Evolutionary conservation across 1,284 basidiomycete genomes (phyloP).

Genomic region (Ceratobasidium theobromae): DNA sequence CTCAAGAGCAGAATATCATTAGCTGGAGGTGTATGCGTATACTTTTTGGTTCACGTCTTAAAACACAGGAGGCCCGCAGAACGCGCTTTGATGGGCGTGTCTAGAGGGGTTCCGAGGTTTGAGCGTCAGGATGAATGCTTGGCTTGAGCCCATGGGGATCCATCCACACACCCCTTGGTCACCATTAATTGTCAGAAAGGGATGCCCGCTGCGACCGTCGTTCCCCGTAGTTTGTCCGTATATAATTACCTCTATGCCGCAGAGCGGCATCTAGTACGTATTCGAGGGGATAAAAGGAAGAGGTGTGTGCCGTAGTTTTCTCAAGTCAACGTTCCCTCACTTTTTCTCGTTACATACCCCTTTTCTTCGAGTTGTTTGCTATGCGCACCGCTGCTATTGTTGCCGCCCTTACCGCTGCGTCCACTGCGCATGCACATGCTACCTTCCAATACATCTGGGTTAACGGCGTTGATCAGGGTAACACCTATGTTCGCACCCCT

Average conservation of each 20-base stretch:
- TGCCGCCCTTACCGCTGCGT: constrained; percentile 27
- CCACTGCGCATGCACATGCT: constrained; percentile 33
- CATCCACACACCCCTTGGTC: neutral
- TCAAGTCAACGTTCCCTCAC: neutral
- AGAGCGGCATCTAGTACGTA: neutral
- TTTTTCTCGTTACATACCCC: neutral
- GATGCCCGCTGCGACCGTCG: constrained; percentile 1
- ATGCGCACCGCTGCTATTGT: constrained; percentile 13
- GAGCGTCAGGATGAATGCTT: neutral
- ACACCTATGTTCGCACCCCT: constrained; percentile 27
- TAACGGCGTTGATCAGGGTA: constrained; percentile 16
- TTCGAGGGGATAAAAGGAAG: neutral
- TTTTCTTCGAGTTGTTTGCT: neutral
- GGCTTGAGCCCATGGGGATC: neutral
- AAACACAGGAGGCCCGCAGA: neutral
- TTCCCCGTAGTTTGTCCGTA: constrained; percentile 19
- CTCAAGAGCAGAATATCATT: neutral
- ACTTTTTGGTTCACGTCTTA: no score
- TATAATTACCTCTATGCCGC: neutral
- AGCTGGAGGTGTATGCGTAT: no score
- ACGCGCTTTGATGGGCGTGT: neutral
- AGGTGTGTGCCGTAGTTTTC: no score
- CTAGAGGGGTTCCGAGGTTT: neutral
- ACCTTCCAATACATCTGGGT: constrained; percentile 37
- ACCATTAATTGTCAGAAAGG: neutral